Evolutionary conservation across 2,329 filamentous ascomycete genomes (phyloP).

Genomic region (Aureobasidium vineae): DNA sequence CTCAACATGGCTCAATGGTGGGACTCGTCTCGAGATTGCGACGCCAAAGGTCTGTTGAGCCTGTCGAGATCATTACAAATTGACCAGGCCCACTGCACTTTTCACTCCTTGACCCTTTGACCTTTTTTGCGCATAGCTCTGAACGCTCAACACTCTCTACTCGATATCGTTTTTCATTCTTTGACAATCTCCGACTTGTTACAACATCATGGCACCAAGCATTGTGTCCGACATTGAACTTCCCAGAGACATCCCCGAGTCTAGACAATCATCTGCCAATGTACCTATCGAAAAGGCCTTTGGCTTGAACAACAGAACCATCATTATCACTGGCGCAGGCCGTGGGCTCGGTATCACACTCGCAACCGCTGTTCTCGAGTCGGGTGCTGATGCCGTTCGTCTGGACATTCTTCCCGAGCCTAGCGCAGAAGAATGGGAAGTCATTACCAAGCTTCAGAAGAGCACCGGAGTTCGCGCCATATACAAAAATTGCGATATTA

Average conservation of each 20-base stretch:
- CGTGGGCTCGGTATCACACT: slow-evolving; percentile 67
- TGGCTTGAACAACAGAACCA: slow-evolving; percentile 63
- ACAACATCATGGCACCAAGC: slow-evolving; percentile 31
- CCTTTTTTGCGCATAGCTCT: neutral
- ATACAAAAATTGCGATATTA: slow-evolving; percentile 41
- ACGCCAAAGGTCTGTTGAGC: neutral
- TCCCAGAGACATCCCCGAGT: slow-evolving; percentile 32
- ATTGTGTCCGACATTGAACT: slow-evolving; percentile 33
- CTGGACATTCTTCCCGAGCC: slow-evolving; percentile 61
- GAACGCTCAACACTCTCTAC: too few relatives aligned
- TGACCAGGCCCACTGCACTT: neutral
- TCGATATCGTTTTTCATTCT: neutral
- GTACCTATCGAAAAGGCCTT: slow-evolving; percentile 28
- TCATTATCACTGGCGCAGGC: slow-evolving; percentile 67
- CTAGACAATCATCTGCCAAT: slow-evolving; percentile 31
- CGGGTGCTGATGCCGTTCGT: slow-evolving; percentile 56
- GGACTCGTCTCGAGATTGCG: neutral
- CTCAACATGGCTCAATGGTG: neutral
- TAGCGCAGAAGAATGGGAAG: slow-evolving; percentile 40
- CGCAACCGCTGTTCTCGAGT: slow-evolving; percentile 64
- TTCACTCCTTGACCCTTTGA: neutral
- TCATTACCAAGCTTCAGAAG: slow-evolving; percentile 40
- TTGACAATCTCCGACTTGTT: too few relatives aligned
- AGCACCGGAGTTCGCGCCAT: slow-evolving; percentile 61
- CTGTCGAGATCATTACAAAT: neutral